phyloP scores from a whole-genome alignment of 164 flowering plant species.

The Vitis amurensis region DNA sequence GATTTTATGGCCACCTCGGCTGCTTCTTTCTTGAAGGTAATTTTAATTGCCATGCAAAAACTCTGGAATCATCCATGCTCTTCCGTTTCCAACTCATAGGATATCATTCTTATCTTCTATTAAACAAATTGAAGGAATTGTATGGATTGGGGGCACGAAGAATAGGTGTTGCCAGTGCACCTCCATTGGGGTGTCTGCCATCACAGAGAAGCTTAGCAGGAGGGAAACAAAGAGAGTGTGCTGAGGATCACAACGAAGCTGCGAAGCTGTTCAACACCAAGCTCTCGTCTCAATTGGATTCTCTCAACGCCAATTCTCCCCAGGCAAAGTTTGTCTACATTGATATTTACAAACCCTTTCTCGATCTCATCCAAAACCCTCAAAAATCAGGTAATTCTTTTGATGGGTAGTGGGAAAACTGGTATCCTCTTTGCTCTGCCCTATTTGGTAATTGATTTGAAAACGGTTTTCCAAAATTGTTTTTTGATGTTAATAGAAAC shows the following conservation, averaged over 20 bases:
- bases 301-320: constrained; percentile 8
- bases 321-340: constrained; percentile 16
- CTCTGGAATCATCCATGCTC: no score
- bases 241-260: constrained; percentile 14
- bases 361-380: constrained; percentile 27
- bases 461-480: no score
- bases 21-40: constrained; percentile 26
- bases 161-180: constrained; percentile 15
- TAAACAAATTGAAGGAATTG: no score
- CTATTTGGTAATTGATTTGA: no score
- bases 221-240: constrained; percentile 14
- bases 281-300: constrained; percentile 2
- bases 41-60: not conserved
- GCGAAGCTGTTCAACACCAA: constrained; percentile 24
- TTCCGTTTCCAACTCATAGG: no score
- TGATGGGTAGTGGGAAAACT: no score
- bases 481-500: no score
- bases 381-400: constrained; percentile 18
- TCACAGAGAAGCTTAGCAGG: constrained; percentile 15
- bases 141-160: constrained; percentile 23
- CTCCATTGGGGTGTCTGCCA: constrained; percentile 33
- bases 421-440: no score
- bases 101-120: no score
- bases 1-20: constrained; percentile 24
- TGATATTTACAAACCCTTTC: constrained; percentile 26